Conservation (phyloP, 78 protist species). For the Emiliania huxleyi region DNA sequence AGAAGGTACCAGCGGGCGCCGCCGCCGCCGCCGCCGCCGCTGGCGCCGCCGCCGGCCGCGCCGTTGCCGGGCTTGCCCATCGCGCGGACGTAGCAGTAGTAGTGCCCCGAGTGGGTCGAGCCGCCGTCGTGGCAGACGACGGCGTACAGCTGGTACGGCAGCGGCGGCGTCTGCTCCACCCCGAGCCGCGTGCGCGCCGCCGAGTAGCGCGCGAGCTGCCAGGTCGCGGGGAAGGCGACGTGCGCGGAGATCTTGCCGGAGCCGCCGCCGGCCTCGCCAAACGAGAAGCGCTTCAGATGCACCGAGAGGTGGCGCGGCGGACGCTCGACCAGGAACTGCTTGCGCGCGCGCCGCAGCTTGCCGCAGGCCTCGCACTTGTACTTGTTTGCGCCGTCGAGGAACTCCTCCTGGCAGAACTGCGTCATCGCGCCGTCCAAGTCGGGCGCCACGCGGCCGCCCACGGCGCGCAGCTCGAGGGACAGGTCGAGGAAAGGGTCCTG, state of each 20-base stretch:
- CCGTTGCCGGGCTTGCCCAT: too few relatives aligned
- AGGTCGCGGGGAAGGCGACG: neutral
- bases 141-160: neutral
- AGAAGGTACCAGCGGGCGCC: neutral
- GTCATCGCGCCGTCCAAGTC: neutral
- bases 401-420: neutral
- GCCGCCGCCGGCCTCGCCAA: neutral
- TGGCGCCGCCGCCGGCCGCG: too few relatives aligned
- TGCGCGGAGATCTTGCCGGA: neutral
- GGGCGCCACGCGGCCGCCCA: neutral
- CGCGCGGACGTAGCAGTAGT: neutral
- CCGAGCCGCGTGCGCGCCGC: neutral
- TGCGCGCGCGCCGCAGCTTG: neutral
- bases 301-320: neutral
- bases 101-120: neutral
- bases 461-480: neutral
- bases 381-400: neutral
- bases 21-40: too few relatives aligned
- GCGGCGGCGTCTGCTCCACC: neutral
- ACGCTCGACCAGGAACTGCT: neutral
- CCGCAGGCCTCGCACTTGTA: neutral
- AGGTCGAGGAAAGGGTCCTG: neutral
- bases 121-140: neutral
- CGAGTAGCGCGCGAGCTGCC: neutral
- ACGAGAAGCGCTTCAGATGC: neutral